A percentile compares a stretch with the other conserved stretches of the same genome.
Evolutionary conservation across 2,329 filamentous ascomycete species (phyloP).

Genomic region (Claviceps purpurea): DNA sequence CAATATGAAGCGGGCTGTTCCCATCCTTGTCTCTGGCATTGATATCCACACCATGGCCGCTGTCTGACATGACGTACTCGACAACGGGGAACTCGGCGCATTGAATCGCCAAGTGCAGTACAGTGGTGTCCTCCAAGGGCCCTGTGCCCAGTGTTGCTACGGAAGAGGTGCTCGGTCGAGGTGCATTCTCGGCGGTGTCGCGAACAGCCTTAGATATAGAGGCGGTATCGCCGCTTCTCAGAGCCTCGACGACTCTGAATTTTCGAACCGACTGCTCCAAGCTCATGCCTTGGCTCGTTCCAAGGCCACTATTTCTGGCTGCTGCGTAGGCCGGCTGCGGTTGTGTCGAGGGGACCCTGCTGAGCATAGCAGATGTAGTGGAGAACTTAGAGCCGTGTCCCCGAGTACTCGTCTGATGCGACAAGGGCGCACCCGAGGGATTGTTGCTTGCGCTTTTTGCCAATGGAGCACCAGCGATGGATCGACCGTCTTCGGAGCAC

Average conservation of each 20-base stretch:
- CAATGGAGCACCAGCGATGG: constrained; percentile 20
- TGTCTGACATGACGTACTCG: constrained; percentile 80
- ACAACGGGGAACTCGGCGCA: constrained; percentile 88
- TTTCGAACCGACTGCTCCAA: constrained; percentile 91
- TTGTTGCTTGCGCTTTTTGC: constrained; percentile 18
- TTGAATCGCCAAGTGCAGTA: constrained; percentile 87
- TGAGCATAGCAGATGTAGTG: constrained; percentile 24
- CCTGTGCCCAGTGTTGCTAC: constrained; percentile 27
- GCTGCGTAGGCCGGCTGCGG: constrained; percentile 9
- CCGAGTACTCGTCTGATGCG: constrained; percentile 23
- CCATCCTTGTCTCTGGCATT: constrained; percentile 88
- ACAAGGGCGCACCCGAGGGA: constrained; percentile 21
- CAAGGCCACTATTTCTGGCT: constrained; percentile 16
- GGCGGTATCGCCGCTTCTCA: constrained; percentile 80
- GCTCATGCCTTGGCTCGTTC: constrained; percentile 34
- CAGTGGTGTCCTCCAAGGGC: constrained; percentile 66
- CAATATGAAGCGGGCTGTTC: constrained; percentile 84
- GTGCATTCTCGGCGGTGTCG: constrained; percentile 42
- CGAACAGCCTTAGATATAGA: constrained; percentile 79
- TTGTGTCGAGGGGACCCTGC: constrained; percentile 26
- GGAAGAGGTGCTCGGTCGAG: constrained; percentile 45
- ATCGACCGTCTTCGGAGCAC: constrained; percentile 36
- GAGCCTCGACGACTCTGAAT: constrained; percentile 85
- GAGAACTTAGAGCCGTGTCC: constrained; percentile 36
- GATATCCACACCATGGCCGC: constrained; percentile 56